These are phyloP conservation scores for Breviolum minutum DNA, from an alignment of 73 alveolate species.

Conservation along the genomic window DNA sequence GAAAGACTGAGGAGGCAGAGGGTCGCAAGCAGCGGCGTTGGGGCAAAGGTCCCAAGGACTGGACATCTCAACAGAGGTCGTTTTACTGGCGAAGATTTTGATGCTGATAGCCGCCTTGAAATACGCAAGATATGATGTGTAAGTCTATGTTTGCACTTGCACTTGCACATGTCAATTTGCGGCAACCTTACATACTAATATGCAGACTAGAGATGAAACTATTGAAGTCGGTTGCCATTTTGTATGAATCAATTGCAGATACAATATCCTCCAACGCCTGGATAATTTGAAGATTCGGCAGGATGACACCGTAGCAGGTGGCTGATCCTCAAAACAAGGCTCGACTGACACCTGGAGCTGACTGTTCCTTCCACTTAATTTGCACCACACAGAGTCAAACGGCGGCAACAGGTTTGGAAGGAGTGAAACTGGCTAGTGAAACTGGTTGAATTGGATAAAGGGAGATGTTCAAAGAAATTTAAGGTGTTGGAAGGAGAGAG, in stretches of 20 bases:
- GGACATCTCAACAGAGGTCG: neutral
- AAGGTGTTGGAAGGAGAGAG: too few species aligned
- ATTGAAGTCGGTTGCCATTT: too few species aligned
- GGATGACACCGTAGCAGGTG: slow-evolving; percentile 86
- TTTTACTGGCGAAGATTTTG: too few species aligned
- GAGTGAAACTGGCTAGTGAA: neutral
- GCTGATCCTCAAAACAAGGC: slow-evolving; percentile 8
- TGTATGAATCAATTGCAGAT: too few species aligned
- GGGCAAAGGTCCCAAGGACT: slow-evolving; percentile 64
- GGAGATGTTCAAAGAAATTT: too few species aligned
- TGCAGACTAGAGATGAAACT: neutral
- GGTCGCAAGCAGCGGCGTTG: slow-evolving; percentile 81
- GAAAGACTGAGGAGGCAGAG: neutral
- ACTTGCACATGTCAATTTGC: neutral
- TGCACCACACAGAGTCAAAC: too few species aligned
- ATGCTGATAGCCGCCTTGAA: too few species aligned
- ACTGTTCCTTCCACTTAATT: too few species aligned
- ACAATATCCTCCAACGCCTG: too few species aligned
- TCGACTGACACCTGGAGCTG: too few species aligned
- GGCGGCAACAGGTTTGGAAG: neutral
- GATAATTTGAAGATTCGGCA: too few species aligned
- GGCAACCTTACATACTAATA: neutral
- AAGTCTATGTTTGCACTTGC: too few species aligned
- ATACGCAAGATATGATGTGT: neutral
- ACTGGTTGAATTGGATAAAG: neutral